Conservation (phyloP, 106 monocot species). For the Triglochin maritima region DNA sequence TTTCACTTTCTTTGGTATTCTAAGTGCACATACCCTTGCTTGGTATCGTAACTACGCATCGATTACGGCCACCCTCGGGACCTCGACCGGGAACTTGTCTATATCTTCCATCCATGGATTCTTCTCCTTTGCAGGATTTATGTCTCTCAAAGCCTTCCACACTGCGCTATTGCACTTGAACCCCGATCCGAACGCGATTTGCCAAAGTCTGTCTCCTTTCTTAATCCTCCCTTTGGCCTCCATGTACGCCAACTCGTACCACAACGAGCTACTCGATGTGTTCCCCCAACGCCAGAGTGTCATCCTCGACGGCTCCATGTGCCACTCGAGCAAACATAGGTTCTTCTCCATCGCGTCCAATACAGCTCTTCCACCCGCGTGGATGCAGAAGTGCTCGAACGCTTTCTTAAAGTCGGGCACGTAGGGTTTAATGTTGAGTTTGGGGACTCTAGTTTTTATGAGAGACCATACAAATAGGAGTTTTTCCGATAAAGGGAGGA, state of each 20-base stretch:
- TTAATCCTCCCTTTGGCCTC: constrained; percentile 10
- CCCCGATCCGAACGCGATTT: constrained; percentile 8
- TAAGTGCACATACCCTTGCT: neutral
- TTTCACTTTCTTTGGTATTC: no score
- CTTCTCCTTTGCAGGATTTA: constrained; percentile 8
- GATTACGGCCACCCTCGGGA: constrained; percentile 1
- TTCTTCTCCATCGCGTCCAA: constrained; percentile 7
- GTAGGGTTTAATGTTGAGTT: neutral
- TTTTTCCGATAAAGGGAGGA: constrained; percentile 5
- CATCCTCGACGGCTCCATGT: constrained; percentile 16
- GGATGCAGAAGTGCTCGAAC: constrained; percentile 48
- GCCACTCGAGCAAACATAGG: neutral
- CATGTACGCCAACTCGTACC: constrained; percentile 12
- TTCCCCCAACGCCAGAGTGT: constrained; percentile 13
- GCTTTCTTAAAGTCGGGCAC: constrained; percentile 38
- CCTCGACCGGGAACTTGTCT: constrained; percentile 3
- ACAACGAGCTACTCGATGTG: constrained; percentile 10
- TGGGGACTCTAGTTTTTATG: neutral
- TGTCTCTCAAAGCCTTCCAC: constrained; percentile 3
- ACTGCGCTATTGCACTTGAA: constrained; percentile 9
- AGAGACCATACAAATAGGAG: neutral
- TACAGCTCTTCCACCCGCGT: constrained; percentile 22
- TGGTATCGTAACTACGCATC: no score
- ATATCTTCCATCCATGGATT: constrained; percentile 10
- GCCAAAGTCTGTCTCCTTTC: constrained; percentile 4